Evolutionary conservation across 371 early-diverging fungal species (phyloP), one percentile per base, ranked within the genome.

Genomic region (Vairimorpha necatrix): DNA sequence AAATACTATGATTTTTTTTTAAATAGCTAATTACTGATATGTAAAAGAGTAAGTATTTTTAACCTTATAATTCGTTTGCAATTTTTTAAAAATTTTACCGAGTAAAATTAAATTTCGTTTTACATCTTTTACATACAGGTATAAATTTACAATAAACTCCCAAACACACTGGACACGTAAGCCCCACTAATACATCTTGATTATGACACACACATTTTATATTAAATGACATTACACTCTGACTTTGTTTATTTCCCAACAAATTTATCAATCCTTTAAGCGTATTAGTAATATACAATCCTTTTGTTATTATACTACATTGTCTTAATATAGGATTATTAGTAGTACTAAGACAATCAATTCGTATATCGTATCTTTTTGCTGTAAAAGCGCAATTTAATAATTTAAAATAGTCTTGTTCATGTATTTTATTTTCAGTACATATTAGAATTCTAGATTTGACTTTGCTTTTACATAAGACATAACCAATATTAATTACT

Each of bases 81-180:
- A n/a, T n/a, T n/a, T n/a, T n/a, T n/a, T n/a, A n/a, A n/a, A n/a
- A n/a, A n/a, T n/a, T 16, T 42, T 42, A 16, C 42, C 16, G 14
- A n/a, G 22, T 39, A 61, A 80, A 76, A 32, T 42, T 73, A 69
- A 84, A 84, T 53, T 77, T 82, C 18, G 75, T 80, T 72, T 84
- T 84, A 61, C 85, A 85, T 69, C 69, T 78, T 73, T 76, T 81
- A 72, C 85, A 85, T 6, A 85, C 66, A 36, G 85, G 85, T 42
- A 85, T 65, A 67, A 83, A 81, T 58, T 74, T 80, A 74, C 85
- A 85, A 69, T 83, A 85, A 26, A 85, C 78, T 33, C 78, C 74
- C 13, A 85, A 61, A 54, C 85, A 85, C 38, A 85, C 70, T 9
- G 85, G 83, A 60, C 85, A 85, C 2, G 82, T 63, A 32, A 77